Percentiles rank a stretch among this genome's conserved stretches.
These are phyloP conservation scores for Conringia planisiliqua DNA, from an alignment of 345 rosid genomes.

Conservation along the genomic window DNA sequence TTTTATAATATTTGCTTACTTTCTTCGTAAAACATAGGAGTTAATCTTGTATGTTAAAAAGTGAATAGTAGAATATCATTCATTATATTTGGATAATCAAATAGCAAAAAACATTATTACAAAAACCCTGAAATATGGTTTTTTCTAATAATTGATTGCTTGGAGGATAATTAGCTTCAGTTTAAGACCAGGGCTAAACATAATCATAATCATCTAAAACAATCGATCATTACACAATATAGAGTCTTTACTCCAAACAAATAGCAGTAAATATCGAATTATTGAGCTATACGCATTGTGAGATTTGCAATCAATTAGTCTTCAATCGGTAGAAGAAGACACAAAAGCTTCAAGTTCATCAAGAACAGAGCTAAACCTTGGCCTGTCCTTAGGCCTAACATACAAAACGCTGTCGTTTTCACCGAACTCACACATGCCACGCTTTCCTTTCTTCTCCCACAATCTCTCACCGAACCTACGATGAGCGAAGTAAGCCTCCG, in stretches of 20 bases:
- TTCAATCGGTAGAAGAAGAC: slow-evolving; percentile 23
- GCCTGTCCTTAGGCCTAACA: slow-evolving; percentile 42
- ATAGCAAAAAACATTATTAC: too few relatives aligned
- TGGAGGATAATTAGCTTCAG: too few relatives aligned
- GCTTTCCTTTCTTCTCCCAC: slow-evolving; percentile 52
- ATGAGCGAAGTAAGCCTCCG: slow-evolving; percentile 66
- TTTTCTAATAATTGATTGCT: too few relatives aligned
- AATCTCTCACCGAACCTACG: slow-evolving; percentile 53
- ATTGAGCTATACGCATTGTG: neutral
- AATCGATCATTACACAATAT: neutral
- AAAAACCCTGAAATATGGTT: too few relatives aligned
- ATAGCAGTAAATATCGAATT: neutral
- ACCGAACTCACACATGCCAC: slow-evolving; percentile 50
- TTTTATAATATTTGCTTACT: neutral
- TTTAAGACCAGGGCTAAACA: neutral
- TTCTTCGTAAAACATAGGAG: neutral
- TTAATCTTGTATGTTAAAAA: too few relatives aligned
- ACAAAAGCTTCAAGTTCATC: slow-evolving; percentile 42
- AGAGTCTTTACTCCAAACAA: neutral
- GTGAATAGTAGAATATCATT: neutral
- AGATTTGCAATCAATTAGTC: neutral
- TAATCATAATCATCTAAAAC: neutral
- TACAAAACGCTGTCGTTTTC: slow-evolving; percentile 31
- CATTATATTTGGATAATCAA: too few relatives aligned
- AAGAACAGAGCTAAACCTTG: slow-evolving; percentile 26